Conservation (phyloP, 257 asterid genomes). For the Vinca minor region DNA sequence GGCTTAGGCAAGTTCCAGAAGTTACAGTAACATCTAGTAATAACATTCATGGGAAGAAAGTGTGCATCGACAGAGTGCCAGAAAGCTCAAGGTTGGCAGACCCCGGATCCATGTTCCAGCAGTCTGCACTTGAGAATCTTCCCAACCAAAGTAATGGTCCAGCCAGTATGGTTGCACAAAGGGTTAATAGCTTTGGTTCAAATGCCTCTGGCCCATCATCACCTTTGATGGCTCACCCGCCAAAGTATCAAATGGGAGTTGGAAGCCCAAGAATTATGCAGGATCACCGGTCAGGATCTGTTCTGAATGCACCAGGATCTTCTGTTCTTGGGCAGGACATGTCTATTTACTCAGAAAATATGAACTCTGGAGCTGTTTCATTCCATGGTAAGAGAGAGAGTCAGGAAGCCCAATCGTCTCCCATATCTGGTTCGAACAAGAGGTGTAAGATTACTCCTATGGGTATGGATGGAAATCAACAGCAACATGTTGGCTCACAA, state of each 20-base stretch:
- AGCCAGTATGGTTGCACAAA: slow-evolving; percentile 39
- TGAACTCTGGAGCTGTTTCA: slow-evolving; percentile 32
- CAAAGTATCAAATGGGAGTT: slow-evolving; percentile 47
- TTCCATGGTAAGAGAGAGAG: slow-evolving; percentile 63
- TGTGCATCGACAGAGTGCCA: slow-evolving; percentile 52
- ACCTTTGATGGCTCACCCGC: slow-evolving; percentile 44
- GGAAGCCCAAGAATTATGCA: slow-evolving; percentile 63
- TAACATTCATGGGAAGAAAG: slow-evolving; percentile 51
- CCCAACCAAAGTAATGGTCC: slow-evolving; percentile 49
- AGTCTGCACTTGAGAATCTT: slow-evolving; percentile 46
- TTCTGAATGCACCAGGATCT: slow-evolving; percentile 42
- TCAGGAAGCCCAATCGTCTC: slow-evolving; percentile 67
- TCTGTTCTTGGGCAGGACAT: slow-evolving; percentile 73
- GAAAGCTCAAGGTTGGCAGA: slow-evolving; percentile 65
- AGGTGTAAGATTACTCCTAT: slow-evolving; percentile 46
- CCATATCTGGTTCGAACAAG: slow-evolving; percentile 38
- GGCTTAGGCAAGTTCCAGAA: slow-evolving; percentile 59
- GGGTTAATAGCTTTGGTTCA: slow-evolving; percentile 61
- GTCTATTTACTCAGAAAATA: slow-evolving; percentile 46
- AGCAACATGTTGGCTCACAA: slow-evolving; percentile 49
- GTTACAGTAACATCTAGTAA: slow-evolving; percentile 42
- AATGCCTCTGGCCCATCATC: slow-evolving; percentile 56
- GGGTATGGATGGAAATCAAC: slow-evolving; percentile 47
- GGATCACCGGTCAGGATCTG: slow-evolving; percentile 62
- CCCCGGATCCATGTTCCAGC: slow-evolving; percentile 44